Base-by-base conservation (phyloP, 345 rosid genomes). In the Rubroshorea leprosula region DNA sequence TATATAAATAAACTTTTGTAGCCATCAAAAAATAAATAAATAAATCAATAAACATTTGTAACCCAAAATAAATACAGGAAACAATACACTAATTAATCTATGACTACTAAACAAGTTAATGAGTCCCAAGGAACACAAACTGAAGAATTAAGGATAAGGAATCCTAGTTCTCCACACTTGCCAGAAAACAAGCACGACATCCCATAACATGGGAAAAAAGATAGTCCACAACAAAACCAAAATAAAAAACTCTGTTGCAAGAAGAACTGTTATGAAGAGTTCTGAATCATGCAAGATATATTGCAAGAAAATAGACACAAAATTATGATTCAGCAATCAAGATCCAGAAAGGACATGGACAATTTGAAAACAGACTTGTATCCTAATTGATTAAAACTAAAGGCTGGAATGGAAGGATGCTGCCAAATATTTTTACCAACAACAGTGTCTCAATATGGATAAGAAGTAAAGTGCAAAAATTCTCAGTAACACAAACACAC, bases 61-160 rank as follows among this genome's bases (percentile, higher is more conserved):
- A n/a, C n/a, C n/a, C n/a, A n/a, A n/a, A n/a, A n/a, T n/a, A n/a
- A n/a, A n/a, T n/a, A n/a, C n/a, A n/a, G n/a, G n/a, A n/a, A n/a
- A n/a, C n/a, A n/a, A n/a, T n/a, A n/a, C n/a, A n/a, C n/a, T n/a
- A n/a, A n/a, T n/a, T n/a, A n/a, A n/a, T n/a, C n/a, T n/a, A n/a
- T 22, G 23, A 55, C 8, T 3, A 27, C 21, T 50, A 29, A 62
- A 68, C 23, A 67, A 53, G 54, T 54, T 51, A 57, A 49, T 52
- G 50, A 53, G 50, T 24, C n/a, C n/a, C n/a, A n/a, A n/a, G n/a
- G n/a, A n/a, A n/a, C n/a, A n/a, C n/a, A n/a, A 2, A 35, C 11
- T 35, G 41, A 35, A 35, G 31, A 27, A 3, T 8, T 35, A 35
- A 35, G 12, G 41, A 35, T 35, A 35, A 35, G 12, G 41, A 35